Conservation (phyloP, 1,139 yeast species). For the Blastobotrys apis region DNA sequence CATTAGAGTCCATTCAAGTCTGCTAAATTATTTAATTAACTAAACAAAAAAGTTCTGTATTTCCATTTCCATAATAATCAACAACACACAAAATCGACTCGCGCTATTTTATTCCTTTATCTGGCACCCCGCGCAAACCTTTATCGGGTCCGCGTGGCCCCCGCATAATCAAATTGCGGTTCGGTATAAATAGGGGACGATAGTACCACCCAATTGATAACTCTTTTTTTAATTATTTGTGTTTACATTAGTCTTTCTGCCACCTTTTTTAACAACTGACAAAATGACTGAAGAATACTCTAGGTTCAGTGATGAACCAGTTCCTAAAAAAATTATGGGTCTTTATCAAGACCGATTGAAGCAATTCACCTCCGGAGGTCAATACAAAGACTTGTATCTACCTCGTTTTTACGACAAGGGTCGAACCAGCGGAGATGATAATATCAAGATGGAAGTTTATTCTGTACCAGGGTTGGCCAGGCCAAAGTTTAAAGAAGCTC, state of each 20-base stretch:
- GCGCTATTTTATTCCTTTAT: too few species aligned
- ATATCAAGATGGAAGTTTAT: conserved; percentile 52
- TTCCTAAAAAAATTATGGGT: conserved; percentile 75
- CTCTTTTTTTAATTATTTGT: too few species aligned
- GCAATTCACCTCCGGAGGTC: conserved; percentile 78
- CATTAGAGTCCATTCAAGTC: background rate
- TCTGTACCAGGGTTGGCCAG: conserved; percentile 65
- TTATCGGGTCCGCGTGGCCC: too few species aligned
- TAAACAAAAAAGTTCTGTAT: conserved; percentile 5
- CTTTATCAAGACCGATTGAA: conserved; percentile 75
- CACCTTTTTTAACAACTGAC: background rate
- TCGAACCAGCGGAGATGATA: conserved; percentile 41
- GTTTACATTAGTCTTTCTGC: too few species aligned
- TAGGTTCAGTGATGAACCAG: conserved; percentile 57
- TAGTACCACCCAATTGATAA: too few species aligned
- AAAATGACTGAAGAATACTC: conserved; percentile 30
- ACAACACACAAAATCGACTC: too few species aligned
- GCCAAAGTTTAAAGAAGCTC: conserved; percentile 72
- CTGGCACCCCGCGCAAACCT: too few species aligned
- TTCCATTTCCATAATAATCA: background rate
- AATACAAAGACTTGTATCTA: conserved; percentile 62
- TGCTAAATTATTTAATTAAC: background rate
- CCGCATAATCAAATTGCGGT: too few species aligned
- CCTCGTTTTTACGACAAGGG: conserved; percentile 76
- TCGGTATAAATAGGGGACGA: too few species aligned